Percentiles rank a stretch among this genome's conserved stretches.
Conservation (phyloP, 2,329 filamentous ascomycete species). For the Xylaria sp. region DNA sequence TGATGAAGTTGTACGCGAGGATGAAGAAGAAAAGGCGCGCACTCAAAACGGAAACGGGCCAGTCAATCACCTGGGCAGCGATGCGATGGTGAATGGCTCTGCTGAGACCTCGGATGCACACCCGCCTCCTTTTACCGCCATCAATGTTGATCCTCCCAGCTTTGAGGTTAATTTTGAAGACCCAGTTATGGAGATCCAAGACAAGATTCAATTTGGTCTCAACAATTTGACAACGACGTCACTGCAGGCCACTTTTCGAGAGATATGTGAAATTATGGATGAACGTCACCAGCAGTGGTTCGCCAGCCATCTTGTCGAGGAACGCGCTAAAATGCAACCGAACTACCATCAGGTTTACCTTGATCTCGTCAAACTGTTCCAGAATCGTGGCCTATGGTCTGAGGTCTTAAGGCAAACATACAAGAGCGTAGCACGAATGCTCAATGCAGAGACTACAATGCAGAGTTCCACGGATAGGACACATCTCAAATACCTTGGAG, state of each 20-base stretch:
- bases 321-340: slow-evolving; percentile 95
- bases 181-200: slow-evolving; percentile 85
- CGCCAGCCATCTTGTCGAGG: slow-evolving; percentile 91
- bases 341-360: slow-evolving; percentile 96
- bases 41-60: slow-evolving; percentile 63
- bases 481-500: slow-evolving; percentile 91
- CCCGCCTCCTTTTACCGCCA: slow-evolving; percentile 78
- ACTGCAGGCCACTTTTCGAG: slow-evolving; percentile 82
- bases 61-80: slow-evolving; percentile 54
- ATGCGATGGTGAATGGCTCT: slow-evolving; percentile 75
- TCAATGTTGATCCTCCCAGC: slow-evolving; percentile 78
- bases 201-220: slow-evolving; percentile 93
- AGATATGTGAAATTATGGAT: slow-evolving; percentile 81
- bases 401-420: slow-evolving; percentile 96
- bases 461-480: slow-evolving; percentile 85
- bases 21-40: slow-evolving; percentile 69
- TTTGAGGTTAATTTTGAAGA: slow-evolving; percentile 77
- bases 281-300: slow-evolving; percentile 95
- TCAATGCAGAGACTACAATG: slow-evolving; percentile 90
- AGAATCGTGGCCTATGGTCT: slow-evolving; percentile 81
- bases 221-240: slow-evolving; percentile 97
- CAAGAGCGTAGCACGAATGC: slow-evolving; percentile 82
- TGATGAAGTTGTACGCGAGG: slow-evolving; percentile 79
- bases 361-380: slow-evolving; percentile 85
- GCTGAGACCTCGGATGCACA: slow-evolving; percentile 74